Percentiles rank a stretch among this genome's conserved stretches.
These are phyloP conservation scores for Penicillium lividum DNA, from an alignment of 495 filamentous ascomycete genomes.

Conservation along the genomic window DNA sequence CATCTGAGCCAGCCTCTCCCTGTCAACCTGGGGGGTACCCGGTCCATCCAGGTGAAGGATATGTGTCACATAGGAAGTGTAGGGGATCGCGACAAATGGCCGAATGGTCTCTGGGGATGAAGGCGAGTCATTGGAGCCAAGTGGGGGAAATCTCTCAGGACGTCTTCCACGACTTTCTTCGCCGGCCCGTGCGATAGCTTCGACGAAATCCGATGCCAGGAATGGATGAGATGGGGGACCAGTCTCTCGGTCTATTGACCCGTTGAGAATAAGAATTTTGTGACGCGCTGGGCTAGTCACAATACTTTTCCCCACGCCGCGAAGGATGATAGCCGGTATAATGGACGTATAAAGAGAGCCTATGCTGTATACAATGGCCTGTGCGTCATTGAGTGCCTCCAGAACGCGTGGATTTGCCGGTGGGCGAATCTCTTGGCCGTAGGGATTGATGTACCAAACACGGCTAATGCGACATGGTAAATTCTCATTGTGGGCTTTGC, in stretches of 20 bases:
- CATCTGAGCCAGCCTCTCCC: conserved; percentile 57
- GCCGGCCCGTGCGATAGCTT: conserved; percentile 69
- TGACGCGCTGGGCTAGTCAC: conserved; percentile 50
- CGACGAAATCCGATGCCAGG: conserved; percentile 74
- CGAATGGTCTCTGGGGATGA: conserved; percentile 19
- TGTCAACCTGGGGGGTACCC: conserved; percentile 70
- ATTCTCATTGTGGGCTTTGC: conserved; percentile 69
- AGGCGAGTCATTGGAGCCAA: conserved; percentile 1
- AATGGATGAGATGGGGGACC: conserved; percentile 61
- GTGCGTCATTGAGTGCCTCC: conserved; percentile 58
- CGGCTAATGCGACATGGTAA: conserved; percentile 75
- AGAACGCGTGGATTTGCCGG: conserved; percentile 78
- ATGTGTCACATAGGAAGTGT: conserved; percentile 75
- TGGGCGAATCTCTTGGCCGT: conserved; percentile 85
- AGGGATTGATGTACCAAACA: conserved; percentile 97
- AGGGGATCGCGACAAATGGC: conserved; percentile 27
- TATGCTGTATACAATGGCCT: conserved; percentile 83
- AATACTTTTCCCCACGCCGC: conserved; percentile 45
- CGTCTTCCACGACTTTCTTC: conserved; percentile 45
- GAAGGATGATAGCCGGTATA: conserved; percentile 60
- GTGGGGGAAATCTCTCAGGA: conserved; percentile 6
- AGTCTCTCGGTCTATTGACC: conserved; percentile 81
- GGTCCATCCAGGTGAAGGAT: conserved; percentile 76
- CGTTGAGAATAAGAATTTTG: conserved; percentile 87
- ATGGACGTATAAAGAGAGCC: conserved; percentile 84